phyloP scores from a whole-genome alignment of 2,329 filamentous ascomycete genomes.

The Aspergillus felis region DNA sequence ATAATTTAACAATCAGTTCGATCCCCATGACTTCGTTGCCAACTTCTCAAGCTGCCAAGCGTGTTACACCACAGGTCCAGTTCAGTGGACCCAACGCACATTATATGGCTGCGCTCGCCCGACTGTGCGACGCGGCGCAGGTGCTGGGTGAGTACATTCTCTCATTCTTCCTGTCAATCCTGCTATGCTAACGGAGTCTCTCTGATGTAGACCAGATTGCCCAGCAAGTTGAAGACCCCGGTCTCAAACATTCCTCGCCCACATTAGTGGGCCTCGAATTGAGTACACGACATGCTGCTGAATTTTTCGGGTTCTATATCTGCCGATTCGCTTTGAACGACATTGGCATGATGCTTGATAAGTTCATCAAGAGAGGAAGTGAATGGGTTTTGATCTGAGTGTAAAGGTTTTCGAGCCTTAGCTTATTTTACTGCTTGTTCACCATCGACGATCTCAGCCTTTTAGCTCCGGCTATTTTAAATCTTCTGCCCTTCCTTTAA shows the following conservation, averaged over 20 bases:
- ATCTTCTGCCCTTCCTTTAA: neutral
- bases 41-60: conserved; percentile 65
- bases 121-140: conserved; percentile 89
- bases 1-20: conserved; percentile 64
- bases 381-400: conserved; percentile 75
- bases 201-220: conserved; percentile 77
- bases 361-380: conserved; percentile 92
- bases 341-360: conserved; percentile 80
- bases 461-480: neutral
- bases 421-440: neutral
- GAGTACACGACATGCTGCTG: conserved; percentile 85
- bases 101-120: conserved; percentile 88
- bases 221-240: conserved; percentile 91
- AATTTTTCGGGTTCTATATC: conserved; percentile 97
- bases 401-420: neutral
- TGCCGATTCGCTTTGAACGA: conserved; percentile 92
- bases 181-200: conserved; percentile 10
- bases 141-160: conserved; percentile 65
- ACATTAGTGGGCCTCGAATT: conserved; percentile 95
- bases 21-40: conserved; percentile 67
- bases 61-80: conserved; percentile 63
- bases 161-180: neutral
- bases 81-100: conserved; percentile 81
- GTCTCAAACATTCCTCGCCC: conserved; percentile 82
- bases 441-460: neutral